Evolutionary conservation across 2,329 filamentous ascomycete species (phyloP).

Genomic region (Epichloe sp.): DNA sequence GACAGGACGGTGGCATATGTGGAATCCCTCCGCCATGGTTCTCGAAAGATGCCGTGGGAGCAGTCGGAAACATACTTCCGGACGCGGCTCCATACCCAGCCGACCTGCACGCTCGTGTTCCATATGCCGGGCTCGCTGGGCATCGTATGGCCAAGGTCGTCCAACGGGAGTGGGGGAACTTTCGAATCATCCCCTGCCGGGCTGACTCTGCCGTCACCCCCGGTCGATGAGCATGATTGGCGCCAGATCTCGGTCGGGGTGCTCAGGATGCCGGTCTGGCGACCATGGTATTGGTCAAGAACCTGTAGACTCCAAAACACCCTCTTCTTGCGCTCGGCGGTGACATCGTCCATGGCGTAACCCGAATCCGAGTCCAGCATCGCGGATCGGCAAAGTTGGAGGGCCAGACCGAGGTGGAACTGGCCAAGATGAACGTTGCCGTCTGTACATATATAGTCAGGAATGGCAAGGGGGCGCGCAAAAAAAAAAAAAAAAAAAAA

Average conservation of each 20-base stretch:
- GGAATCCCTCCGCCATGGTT: conserved; percentile 39
- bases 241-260: conserved; percentile 28
- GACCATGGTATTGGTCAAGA: conserved; percentile 36
- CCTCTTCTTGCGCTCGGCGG: conserved; percentile 31
- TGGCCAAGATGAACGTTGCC: conserved; percentile 34
- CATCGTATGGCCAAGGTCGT: conserved; percentile 28
- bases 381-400: conserved; percentile 36
- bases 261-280: conserved; percentile 30
- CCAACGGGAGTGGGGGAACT: conserved; percentile 29
- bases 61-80: conserved; percentile 34
- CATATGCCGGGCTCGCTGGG: conserved; percentile 33
- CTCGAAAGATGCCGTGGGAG: conserved; percentile 30
- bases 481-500: background rate
- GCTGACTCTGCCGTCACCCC: conserved; percentile 7
- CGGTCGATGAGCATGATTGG: conserved; percentile 17
- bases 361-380: conserved; percentile 31
- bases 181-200: conserved; percentile 17
- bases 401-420: conserved; percentile 35
- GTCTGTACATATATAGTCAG: conserved; percentile 18
- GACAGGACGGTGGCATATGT: conserved; percentile 36
- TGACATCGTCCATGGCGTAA: conserved; percentile 22
- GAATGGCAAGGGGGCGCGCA: conserved; percentile 3
- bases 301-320: conserved; percentile 39
- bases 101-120: conserved; percentile 34
- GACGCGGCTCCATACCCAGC: conserved; percentile 37